These are phyloP conservation scores for Colletotrichum liriopes DNA, from an alignment of 2,329 filamentous ascomycete species.

Conservation along the genomic window DNA sequence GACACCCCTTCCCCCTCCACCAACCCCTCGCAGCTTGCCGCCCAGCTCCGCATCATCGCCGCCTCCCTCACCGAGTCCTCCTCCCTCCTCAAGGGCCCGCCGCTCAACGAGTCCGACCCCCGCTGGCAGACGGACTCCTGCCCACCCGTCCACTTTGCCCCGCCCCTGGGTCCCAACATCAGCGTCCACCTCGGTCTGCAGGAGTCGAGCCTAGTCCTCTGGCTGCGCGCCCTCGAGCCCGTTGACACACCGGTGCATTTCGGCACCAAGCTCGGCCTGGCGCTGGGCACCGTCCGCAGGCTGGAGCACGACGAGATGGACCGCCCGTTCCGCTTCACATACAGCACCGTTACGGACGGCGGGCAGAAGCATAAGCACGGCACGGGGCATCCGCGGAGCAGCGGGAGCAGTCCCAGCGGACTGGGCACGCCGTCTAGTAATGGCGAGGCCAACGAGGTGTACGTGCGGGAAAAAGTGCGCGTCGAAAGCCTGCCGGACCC, in stretches of 20 bases:
- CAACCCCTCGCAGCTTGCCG: slow-evolving; percentile 71
- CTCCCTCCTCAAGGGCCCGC: slow-evolving; percentile 70
- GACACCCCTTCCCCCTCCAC: slow-evolving; percentile 66
- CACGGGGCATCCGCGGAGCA: slow-evolving; percentile 26
- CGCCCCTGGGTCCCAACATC: slow-evolving; percentile 71
- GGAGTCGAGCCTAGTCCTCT: slow-evolving; percentile 79
- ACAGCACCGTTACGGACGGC: slow-evolving; percentile 47
- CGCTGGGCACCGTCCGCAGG: slow-evolving; percentile 75
- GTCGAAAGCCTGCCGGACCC: slow-evolving; percentile 89
- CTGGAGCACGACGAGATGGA: slow-evolving; percentile 87
- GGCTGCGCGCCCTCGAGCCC: slow-evolving; percentile 79
- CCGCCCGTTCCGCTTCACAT: slow-evolving; percentile 77
- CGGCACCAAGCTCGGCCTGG: slow-evolving; percentile 78
- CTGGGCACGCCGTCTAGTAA: slow-evolving; percentile 35
- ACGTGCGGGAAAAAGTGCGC: slow-evolving; percentile 89
- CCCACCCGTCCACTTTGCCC: slow-evolving; percentile 60
- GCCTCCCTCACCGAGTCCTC: slow-evolving; percentile 68
- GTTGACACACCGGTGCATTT: slow-evolving; percentile 74
- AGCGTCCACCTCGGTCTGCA: slow-evolving; percentile 81
- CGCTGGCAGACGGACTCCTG: slow-evolving; percentile 63
- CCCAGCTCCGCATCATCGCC: slow-evolving; percentile 70
- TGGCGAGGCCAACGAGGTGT: slow-evolving; percentile 72
- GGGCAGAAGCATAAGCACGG: slow-evolving; percentile 43
- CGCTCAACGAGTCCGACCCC: slow-evolving; percentile 56
- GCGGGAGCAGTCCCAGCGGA: slow-evolving; percentile 24